Conservation (phyloP, 352 stramenopile species). For the Phytophthora sp. region DNA sequence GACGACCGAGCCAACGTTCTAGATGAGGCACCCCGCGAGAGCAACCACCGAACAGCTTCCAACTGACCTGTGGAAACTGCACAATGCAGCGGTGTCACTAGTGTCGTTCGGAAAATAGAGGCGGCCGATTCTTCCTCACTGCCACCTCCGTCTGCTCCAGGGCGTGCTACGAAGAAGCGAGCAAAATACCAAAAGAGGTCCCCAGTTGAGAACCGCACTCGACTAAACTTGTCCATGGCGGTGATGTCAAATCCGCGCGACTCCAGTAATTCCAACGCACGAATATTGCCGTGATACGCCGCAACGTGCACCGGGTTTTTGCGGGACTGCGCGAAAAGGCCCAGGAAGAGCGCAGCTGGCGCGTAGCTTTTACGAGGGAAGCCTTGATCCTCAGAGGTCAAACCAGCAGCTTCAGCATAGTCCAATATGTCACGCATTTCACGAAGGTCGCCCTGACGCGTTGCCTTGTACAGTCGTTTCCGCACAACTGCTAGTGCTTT, state of each 20-base stretch:
- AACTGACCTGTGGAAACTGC: conserved; percentile 74
- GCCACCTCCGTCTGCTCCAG: conserved; percentile 32
- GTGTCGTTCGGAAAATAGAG: conserved; percentile 84
- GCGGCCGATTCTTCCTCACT: conserved; percentile 68
- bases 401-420: conserved; percentile 49
- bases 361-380: conserved; percentile 70
- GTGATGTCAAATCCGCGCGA: conserved; percentile 64
- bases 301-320: conserved; percentile 87
- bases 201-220: conserved; percentile 80
- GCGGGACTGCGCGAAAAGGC: conserved; percentile 63
- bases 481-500: conserved; percentile 60
- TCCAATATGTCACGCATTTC: conserved; percentile 71
- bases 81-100: conserved; percentile 84
- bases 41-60: conserved; percentile 74
- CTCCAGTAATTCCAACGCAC: conserved; percentile 63
- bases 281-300: conserved; percentile 76
- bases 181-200: conserved; percentile 87
- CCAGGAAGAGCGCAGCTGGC: conserved; percentile 52
- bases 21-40: conserved; percentile 61
- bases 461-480: conserved; percentile 78
- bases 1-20: conserved; percentile 60
- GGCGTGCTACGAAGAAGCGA: conserved; percentile 68
- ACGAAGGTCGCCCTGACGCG: conserved; percentile 63
- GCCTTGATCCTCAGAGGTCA: conserved; percentile 41
- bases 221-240: conserved; percentile 78